Evolutionary conservation across 306 rosid species (phyloP), one percentile per base, ranked within the genome.

Genomic region (Cucurbita argyrosperma): DNA sequence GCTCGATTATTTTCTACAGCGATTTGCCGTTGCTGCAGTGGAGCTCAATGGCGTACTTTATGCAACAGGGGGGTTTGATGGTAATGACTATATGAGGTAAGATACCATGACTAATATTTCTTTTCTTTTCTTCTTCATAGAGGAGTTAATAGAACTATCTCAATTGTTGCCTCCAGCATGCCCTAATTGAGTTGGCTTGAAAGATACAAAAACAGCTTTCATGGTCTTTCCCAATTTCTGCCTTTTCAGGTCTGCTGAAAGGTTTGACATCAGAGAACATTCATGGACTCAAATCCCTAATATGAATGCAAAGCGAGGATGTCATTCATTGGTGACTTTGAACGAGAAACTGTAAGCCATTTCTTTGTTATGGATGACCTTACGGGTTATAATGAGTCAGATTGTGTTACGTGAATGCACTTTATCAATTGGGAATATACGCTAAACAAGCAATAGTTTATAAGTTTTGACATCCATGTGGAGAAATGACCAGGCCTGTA

Each of bases 231-330:
- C 43, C n/a, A 54, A 49, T 70, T 69, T 71, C 39, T 76, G 46
- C 21, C 37, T 82, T 62, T 77, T 78, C 89, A 87, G 95, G 39
- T 82, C 96, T 51, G 90, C 87, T 19, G 96, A 92, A 80, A 88
- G 87, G 81, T 92, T 92, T 76, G 97, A 92, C 79, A 88, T 90
- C 45, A 84, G 96, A 79, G 96, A 90, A 71, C 95, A 88, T 79
- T 80, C 88, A 61, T 90, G 97, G 97, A 82, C 76, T 23, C 87
- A 74, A 84, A 79, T 79, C 54, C 74, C 87, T 7, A 50, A 46
- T 78, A 87, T 90, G 96, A 80, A 80, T 18, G 66, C 63, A 23
- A 75, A 61, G 43, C 79, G 87, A 75, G 82, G 85, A 37, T 80
- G 84, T 18, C 87, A 87, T 71, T 82, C 90, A 38, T 75, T 83